Base-by-base conservation (phyloP, 1,284 basidiomycete species). In the Boletus semigastroideus region DNA sequence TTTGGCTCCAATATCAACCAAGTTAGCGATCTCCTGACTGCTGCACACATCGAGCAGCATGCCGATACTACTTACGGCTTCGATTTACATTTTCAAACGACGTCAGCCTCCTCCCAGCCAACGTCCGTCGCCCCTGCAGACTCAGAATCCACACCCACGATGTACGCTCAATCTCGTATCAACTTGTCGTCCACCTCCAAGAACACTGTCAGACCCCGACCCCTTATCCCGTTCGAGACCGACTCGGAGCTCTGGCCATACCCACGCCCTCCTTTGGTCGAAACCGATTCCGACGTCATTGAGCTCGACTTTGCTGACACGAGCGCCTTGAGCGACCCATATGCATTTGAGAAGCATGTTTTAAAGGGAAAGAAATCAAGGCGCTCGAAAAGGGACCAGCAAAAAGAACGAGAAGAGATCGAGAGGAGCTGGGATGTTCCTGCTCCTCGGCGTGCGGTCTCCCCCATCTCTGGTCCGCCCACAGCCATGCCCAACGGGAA, bases 261-360 rank as follows among this genome's bases (percentile, higher is more conserved):
- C 58, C 77, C 81, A 0, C 78, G 77, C 14, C 72, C 74, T 3
- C 74, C 75, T 16, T 58, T 71, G 12, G 49, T 70, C 16, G 68
- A 70, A 53, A 62, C 66, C 0, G 72, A 74, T 46, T 72, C 72
- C 3, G 82, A 84, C 42, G 78, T 88, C 20, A 76, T 88, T 7
- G 86, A 88, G 64, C 78, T 88, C 42, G 83, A 86, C 62, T 88
- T 86, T 60, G 75, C 76, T 5, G 86, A 88, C 48, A 88, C 78
- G 40, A 82, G 83, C 49, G 80, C 82, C 12, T 63, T 88, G 57
- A 86, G 84, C 60, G 82, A 87, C 58, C 78, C 79, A 1, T 74
- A 75, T 39, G 74, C 75, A 6, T 83, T 84, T 57, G 69, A 72
- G 44, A 64, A 44, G 46, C 50, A 56, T 9, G n/a, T 13, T 1